A percentile compares a stretch with the other conserved stretches of the same genome.
Evolutionary conservation across 2,329 filamentous ascomycete species (phyloP).

Genomic region (Hortaea sp.): DNA sequence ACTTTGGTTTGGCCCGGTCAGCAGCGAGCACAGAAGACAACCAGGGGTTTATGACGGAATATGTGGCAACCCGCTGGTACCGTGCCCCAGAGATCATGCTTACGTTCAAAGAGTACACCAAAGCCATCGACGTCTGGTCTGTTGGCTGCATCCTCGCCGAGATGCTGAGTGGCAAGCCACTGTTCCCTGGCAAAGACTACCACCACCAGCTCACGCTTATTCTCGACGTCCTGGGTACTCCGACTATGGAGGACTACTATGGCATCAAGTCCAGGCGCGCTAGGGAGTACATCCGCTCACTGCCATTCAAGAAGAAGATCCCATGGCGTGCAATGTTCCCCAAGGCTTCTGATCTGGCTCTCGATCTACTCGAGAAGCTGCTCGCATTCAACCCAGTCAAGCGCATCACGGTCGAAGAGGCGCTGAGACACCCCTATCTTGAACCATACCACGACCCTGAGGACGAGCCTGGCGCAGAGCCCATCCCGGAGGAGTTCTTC

Average conservation of each 20-base stretch:
- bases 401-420: slow-evolving; percentile 95
- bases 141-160: slow-evolving; percentile 96
- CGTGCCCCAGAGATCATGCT: slow-evolving; percentile 99
- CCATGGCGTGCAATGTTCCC: slow-evolving; percentile 95
- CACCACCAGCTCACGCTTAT: slow-evolving; percentile 97
- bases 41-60: slow-evolving; percentile 99
- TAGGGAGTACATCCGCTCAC: slow-evolving; percentile 92
- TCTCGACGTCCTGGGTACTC: slow-evolving; percentile 90
- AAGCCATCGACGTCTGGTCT: slow-evolving; percentile 98
- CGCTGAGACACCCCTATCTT: slow-evolving; percentile 92
- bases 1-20: slow-evolving; percentile 87
- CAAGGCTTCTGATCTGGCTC: slow-evolving; percentile 93
- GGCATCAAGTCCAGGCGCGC: slow-evolving; percentile 98
- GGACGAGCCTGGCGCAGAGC: slow-evolving; percentile 91
- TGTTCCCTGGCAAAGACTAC: slow-evolving; percentile 98
- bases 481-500: slow-evolving; percentile 98
- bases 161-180: slow-evolving; percentile 96
- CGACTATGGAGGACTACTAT: slow-evolving; percentile 99
- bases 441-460: slow-evolving; percentile 98
- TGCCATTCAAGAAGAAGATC: slow-evolving; percentile 99
- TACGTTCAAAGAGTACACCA: slow-evolving; percentile 99
- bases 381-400: slow-evolving; percentile 97
- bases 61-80: slow-evolving; percentile 98
- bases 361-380: slow-evolving; percentile 90
- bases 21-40: slow-evolving; percentile 97